phyloP scores from a whole-genome alignment of 345 rosid species.

The Durio zibethinus region DNA sequence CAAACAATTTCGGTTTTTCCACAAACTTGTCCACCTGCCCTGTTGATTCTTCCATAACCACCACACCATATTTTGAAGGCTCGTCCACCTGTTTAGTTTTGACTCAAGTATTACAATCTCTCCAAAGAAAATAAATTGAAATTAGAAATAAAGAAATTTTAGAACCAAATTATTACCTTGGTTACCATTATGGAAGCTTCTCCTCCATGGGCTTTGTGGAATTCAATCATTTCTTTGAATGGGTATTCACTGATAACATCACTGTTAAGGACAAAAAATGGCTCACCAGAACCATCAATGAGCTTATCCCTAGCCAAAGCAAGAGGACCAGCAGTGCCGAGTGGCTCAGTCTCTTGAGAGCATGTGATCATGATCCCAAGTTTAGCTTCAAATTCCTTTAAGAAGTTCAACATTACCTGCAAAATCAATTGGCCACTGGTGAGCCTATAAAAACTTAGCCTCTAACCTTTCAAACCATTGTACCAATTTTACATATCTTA shows the following conservation, averaged over 20 bases:
- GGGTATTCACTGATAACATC: constrained; percentile 99
- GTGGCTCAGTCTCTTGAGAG: constrained; percentile 98
- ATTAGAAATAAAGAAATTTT: background rate
- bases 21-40: constrained; percentile 85
- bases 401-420: constrained; percentile 90
- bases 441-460: background rate
- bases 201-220: constrained; percentile 90
- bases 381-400: constrained; percentile 86
- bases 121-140: background rate
- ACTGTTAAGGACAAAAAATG: constrained; percentile 97
- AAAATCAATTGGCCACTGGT: constrained; percentile 1
- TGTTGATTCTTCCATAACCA: constrained; percentile 83
- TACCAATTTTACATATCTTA: background rate
- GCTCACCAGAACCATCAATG: constrained; percentile 73
- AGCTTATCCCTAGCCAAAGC: constrained; percentile 95
- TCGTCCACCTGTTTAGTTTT: constrained; percentile 69
- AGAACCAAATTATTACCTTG: constrained; percentile 50
- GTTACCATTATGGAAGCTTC: constrained; percentile 99
- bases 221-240: constrained; percentile 70
- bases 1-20: constrained; percentile 89
- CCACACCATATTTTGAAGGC: constrained; percentile 98
- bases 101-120: background rate
- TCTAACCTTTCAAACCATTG: background rate
- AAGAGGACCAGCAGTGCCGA: constrained; percentile 98
- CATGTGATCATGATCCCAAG: constrained; percentile 88